Percentiles rank a stretch among this genome's conserved stretches.
phyloP scores from a whole-genome alignment of 768 basidiomycete genomes.

The Auriscalpium vulgare region DNA sequence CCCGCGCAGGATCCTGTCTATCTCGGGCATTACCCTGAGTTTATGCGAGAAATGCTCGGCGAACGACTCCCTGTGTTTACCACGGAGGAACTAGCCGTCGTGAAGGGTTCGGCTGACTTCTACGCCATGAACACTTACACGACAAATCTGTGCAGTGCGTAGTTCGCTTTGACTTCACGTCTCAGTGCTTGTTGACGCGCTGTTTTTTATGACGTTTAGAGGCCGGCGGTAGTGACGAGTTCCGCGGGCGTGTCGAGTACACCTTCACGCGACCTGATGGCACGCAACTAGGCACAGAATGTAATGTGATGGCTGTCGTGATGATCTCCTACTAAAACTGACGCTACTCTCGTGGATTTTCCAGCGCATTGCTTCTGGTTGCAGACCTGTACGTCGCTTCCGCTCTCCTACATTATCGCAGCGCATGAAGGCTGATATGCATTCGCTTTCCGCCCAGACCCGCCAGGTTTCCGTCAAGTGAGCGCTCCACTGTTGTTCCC shows the following conservation, averaged over 20 bases:
- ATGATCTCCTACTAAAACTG: not conserved
- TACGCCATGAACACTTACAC: slow-evolving; percentile 76
- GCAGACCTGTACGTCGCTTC: slow-evolving; percentile 45
- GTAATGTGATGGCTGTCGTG: slow-evolving; percentile 21
- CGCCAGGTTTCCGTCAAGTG: slow-evolving; percentile 57
- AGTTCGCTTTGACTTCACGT: not conserved
- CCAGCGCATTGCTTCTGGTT: slow-evolving; percentile 58
- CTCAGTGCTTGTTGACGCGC: not conserved
- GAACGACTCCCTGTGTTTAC: slow-evolving; percentile 53
- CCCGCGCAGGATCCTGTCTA: slow-evolving; percentile 54
- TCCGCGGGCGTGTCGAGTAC: slow-evolving; percentile 58
- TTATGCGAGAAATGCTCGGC: slow-evolving; percentile 52
- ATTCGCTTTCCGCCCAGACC: slow-evolving; percentile 31
- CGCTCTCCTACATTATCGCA: not conserved
- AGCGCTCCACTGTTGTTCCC: slow-evolving; percentile 5
- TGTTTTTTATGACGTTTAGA: slow-evolving; percentile 24
- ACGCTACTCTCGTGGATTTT: not conserved
- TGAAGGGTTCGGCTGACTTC: slow-evolving; percentile 63
- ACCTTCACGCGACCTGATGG: slow-evolving; percentile 64
- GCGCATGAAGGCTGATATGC: not conserved
- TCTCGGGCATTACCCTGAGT: slow-evolving; percentile 63
- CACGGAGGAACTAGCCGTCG: slow-evolving; percentile 46
- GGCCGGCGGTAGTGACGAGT: slow-evolving; percentile 59
- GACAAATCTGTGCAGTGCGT: slow-evolving; percentile 43
- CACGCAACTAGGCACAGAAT: slow-evolving; percentile 59